Evolutionary conservation across 495 filamentous ascomycete genomes (phyloP).

Genomic region (Xylona heveae): DNA sequence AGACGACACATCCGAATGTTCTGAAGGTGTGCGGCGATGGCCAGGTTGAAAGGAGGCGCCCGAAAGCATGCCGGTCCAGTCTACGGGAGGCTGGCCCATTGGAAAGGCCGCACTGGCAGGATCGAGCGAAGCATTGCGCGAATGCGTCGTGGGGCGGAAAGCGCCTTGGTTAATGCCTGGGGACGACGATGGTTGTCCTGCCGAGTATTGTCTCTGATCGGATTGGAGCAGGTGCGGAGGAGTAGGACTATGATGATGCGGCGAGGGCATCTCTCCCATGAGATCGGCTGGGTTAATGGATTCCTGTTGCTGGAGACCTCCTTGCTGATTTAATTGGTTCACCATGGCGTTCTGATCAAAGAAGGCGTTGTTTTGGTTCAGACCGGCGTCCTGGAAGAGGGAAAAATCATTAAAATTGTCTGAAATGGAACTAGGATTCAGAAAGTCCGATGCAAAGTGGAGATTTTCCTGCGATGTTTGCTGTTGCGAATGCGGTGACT

Average conservation of each 20-base stretch:
- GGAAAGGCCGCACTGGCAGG: constrained; percentile 54
- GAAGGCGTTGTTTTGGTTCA: background rate
- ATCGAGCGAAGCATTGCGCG: constrained; percentile 60
- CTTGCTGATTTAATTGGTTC: constrained; percentile 1
- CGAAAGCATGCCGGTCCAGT: constrained; percentile 46
- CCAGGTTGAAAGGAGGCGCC: constrained; percentile 44
- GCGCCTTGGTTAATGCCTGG: constrained; percentile 32
- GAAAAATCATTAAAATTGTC: too few species aligned
- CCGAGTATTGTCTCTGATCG: constrained; percentile 1
- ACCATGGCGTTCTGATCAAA: constrained; percentile 1
- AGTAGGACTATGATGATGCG: constrained; percentile 2
- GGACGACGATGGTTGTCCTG: constrained; percentile 25
- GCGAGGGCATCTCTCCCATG: constrained; percentile 1
- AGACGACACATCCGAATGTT: constrained; percentile 73
- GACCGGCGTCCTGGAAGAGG: too few species aligned
- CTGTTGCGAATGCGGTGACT: too few species aligned
- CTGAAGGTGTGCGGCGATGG: constrained; percentile 70
- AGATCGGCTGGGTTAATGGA: constrained; percentile 3
- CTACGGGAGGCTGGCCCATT: constrained; percentile 31
- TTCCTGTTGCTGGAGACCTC: constrained; percentile 1
- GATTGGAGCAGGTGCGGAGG: constrained; percentile 1
- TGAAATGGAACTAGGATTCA: too few species aligned
- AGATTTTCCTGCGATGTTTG: too few species aligned
- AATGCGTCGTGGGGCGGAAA: constrained; percentile 42
- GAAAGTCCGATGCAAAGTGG: too few species aligned